Conservation (phyloP, 352 stramenopile species). For the Pythium plurisporium region DNA sequence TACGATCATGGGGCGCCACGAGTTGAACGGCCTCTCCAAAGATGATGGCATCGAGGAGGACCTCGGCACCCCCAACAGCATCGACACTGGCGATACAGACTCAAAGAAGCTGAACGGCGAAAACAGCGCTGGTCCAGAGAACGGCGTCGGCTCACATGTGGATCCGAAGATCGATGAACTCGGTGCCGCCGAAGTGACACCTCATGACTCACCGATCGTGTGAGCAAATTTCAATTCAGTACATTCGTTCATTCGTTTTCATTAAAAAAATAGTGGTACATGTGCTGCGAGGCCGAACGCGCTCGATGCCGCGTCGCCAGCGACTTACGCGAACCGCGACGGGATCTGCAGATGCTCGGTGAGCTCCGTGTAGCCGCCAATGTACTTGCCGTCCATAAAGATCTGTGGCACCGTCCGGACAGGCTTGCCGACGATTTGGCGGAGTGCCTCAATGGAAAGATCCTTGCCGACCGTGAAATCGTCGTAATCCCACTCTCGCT, state of each 20-base stretch:
- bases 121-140: not conserved
- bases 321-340: constrained; percentile 47
- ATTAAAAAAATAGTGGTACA: not conserved
- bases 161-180: constrained; percentile 19
- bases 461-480: constrained; percentile 56
- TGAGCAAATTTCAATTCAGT: not conserved
- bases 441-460: constrained; percentile 49
- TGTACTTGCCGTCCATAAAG: constrained; percentile 71
- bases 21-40: not conserved
- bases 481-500: constrained; percentile 57
- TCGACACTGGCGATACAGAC: not conserved
- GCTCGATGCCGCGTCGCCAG: too few relatives aligned
- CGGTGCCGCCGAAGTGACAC: constrained; percentile 1
- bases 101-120: constrained; percentile 6
- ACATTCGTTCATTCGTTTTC: constrained; percentile 9
- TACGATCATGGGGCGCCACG: constrained; percentile 5
- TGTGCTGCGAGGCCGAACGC: not conserved
- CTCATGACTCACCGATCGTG: not conserved
- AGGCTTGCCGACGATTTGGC: constrained; percentile 48
- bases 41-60: not conserved
- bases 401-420: constrained; percentile 81
- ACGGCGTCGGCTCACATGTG: not conserved
- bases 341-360: constrained; percentile 54
- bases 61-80: too few relatives aligned
- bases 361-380: constrained; percentile 77